These are phyloP conservation scores for Seiridium unicorne DNA, from an alignment of 2,329 filamentous ascomycete genomes.

Conservation along the genomic window DNA sequence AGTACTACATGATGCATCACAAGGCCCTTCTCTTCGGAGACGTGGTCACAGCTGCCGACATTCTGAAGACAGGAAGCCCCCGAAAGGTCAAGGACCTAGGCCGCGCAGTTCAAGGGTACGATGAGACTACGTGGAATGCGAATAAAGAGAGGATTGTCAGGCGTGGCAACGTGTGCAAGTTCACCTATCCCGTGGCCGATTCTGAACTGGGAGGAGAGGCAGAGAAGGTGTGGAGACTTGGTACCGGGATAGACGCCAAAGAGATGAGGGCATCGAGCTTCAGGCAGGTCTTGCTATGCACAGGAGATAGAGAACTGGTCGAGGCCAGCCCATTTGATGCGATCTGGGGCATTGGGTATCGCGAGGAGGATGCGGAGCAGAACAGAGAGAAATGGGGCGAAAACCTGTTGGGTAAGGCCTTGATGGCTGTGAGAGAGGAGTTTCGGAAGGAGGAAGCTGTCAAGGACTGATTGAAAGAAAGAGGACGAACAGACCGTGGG, in stretches of 20 bases:
- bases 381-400: constrained; percentile 55
- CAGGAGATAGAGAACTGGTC: constrained; percentile 59
- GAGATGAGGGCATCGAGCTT: constrained; percentile 38
- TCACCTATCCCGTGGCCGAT: constrained; percentile 40
- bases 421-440: constrained; percentile 56
- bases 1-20: constrained; percentile 41
- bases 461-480: too few relatives aligned
- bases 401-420: constrained; percentile 62
- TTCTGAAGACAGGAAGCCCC: constrained; percentile 47
- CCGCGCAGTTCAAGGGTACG: constrained; percentile 51
- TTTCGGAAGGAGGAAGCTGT: constrained; percentile 40
- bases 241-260: constrained; percentile 13
- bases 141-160: constrained; percentile 50
- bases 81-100: constrained; percentile 53
- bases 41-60: constrained; percentile 37
- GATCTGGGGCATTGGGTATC: constrained; percentile 67
- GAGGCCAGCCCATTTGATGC: constrained; percentile 60
- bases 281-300: constrained; percentile 49
- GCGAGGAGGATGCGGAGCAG: constrained; percentile 43
- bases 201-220: not conserved
- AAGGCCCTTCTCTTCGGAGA: constrained; percentile 30
- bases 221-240: constrained; percentile 13
- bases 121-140: constrained; percentile 47
- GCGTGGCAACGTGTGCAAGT: constrained; percentile 59
- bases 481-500: too few relatives aligned